Base-by-base conservation (phyloP, 2,329 filamentous ascomycete species). In the Arthrobotrys pseudoclavata region DNA sequence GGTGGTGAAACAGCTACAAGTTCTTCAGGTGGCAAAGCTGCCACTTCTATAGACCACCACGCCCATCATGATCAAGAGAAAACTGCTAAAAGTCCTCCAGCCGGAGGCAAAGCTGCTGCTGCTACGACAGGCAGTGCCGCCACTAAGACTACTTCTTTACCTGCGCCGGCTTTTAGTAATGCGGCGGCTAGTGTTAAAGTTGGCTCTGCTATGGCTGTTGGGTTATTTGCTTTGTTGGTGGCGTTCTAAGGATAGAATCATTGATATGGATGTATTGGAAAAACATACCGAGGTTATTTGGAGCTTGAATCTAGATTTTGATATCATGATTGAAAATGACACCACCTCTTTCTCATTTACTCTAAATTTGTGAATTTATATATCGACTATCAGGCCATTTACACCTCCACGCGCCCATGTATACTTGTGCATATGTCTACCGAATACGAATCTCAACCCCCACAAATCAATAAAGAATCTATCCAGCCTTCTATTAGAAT, bases 171-270 rank as follows among this genome's bases (percentile, higher is more conserved):
- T 12, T n/a, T 12, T 60, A 60, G 4, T 20, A 10, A 7, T 42
- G 34, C n/a, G 9, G 55, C 55, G 3, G 18, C 55, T n/a, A 12
- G 20, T 1, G 13, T 42, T n/a, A 60, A 26, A 15, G 18, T 60
- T 18, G 55, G 55, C 12, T 42, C 55, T 15, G 55, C 55, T n/a
- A 31, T 31, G 4, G 34, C 20, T 24, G 20, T 60, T 20, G 55
- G 55, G 10, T 6, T 26, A 18, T 12, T 60, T 42, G 34, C 31
- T 42, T 42, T 60, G 20, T 42, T 40, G 20, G 22, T 22, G 34
- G 55, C 20, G 12, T 60, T 60, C 34, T 60, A 60, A 42, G 45
- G 18, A 40, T 40, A 40, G 37, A 40, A 40, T 15, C 4, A 20
- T 45, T 20, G 10, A 4, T 4, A 45, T 50, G 12, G 3, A 50